Conservation (phyloP, 2,329 filamentous ascomycete genomes). For the Aspergillus sp. region DNA sequence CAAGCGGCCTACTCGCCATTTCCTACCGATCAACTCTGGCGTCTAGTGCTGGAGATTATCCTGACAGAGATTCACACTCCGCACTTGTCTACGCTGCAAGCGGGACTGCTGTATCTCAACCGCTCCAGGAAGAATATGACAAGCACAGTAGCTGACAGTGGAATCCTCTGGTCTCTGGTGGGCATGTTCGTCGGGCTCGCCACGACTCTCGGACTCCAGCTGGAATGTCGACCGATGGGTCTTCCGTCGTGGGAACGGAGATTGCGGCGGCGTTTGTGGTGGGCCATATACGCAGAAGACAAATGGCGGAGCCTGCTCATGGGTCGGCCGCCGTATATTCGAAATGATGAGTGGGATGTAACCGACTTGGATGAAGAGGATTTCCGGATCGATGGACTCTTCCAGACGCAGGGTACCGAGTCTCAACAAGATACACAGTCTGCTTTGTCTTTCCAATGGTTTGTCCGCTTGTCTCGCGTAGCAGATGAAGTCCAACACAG, state of each 20-base stretch:
- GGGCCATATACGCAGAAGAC: conserved; percentile 34
- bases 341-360: conserved; percentile 29
- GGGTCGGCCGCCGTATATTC: conserved; percentile 30
- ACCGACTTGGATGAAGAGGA: conserved; percentile 20
- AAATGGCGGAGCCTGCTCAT: conserved; percentile 32
- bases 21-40: conserved; percentile 19
- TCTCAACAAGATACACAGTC: background rate
- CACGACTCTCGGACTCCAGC: conserved; percentile 26
- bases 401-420: background rate
- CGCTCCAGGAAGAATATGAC: conserved; percentile 10
- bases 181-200: conserved; percentile 26
- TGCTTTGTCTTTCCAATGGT: background rate
- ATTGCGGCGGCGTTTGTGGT: conserved; percentile 34
- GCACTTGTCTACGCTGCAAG: conserved; percentile 23
- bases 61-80: conserved; percentile 24
- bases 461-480: conserved; percentile 18
- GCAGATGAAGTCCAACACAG: conserved; percentile 23
- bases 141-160: conserved; percentile 24
- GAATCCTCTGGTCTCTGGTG: conserved; percentile 30
- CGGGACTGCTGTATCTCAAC: conserved; percentile 25
- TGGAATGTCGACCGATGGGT: conserved; percentile 30
- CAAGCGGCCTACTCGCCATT: conserved; percentile 15
- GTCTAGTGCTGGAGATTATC: conserved; percentile 18
- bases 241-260: conserved; percentile 32
- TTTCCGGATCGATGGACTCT: conserved; percentile 15